Base-by-base conservation (phyloP, 2,329 filamentous ascomycete genomes). In the Remersonia thermophila region DNA sequence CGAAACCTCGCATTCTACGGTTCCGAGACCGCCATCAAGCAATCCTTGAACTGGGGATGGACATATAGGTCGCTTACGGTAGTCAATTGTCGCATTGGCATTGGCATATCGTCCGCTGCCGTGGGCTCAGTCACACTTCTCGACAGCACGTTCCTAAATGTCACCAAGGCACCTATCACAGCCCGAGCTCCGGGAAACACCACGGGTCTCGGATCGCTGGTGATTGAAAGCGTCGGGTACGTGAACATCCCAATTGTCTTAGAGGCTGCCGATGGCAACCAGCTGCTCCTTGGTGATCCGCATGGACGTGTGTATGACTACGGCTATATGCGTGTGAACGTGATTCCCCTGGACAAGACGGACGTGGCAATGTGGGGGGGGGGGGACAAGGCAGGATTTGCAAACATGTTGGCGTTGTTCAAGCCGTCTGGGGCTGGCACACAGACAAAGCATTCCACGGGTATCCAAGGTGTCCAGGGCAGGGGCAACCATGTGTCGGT, bases 1-100 rank as follows among this genome's bases (percentile, higher is more conserved):
- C 68, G 77, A 17, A 82, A 83, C 50, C 51, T 82, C 46, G 75
- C 67, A 15, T 80, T 84, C 58, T 71, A 70, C 47, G 64, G 69
- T 41, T 71, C 73, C 46, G 62, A 75, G 47, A 80, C 76, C 8
- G 81, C 76, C 32, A 74, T 84, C 39, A 71, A 69, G 53, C 77
- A 83, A 62, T 70, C 78, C 43, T 85, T 80, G 80, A 73, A 80
- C 54, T 85, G 80, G 81, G 71, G 74, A 1, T 85, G 78, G 76
- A 78, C 74, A 4, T 81, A 82, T 62, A 80, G 81, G 56, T 73
- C 70, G 15, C 52, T 82, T 13, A 62, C 57, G 17, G 71, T 83
- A 55, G 67, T 73, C 50, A 66, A 79, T 51, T 81, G 77, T 51
- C 60, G 61, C 8, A 63, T 81, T 23, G 81, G 78, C 9, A 63